These are phyloP conservation scores for Acorus calamus DNA, from an alignment of 106 monocot genomes.

Conservation along the genomic window DNA sequence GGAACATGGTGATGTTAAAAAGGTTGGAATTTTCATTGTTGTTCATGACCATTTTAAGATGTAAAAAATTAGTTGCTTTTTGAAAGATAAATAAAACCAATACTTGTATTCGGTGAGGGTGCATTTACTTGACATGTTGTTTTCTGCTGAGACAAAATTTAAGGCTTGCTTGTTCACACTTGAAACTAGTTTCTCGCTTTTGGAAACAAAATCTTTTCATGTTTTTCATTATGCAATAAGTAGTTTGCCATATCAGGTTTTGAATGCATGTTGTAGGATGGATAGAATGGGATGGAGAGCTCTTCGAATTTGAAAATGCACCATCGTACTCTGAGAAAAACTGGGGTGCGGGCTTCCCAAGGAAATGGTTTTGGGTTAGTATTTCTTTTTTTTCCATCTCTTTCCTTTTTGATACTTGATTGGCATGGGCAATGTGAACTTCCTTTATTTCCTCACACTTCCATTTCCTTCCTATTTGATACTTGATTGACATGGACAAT, in stretches of 20 bases:
- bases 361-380: conserved; percentile 97
- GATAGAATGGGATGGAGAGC: conserved; percentile 95
- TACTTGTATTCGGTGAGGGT: no score
- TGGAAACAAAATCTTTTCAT: neutral
- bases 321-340: conserved; percentile 99
- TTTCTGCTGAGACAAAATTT: no score
- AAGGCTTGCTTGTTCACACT: no score
- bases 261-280: conserved; percentile 43
- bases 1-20: neutral
- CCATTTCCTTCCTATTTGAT: neutral
- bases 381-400: conserved; percentile 1
- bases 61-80: no score
- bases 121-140: no score
- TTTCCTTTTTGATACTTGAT: neutral
- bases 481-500: neutral
- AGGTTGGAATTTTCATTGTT: neutral
- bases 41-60: no score
- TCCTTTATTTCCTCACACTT: neutral
- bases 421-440: neutral
- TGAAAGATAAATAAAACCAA: no score
- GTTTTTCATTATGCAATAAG: neutral
- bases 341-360: conserved; percentile 96
- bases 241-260: neutral
- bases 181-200: no score
- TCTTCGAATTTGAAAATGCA: conserved; percentile 93